Evolutionary conservation across 177 flowering plant genomes (phyloP).

Genomic region (Vitis hybrid): DNA sequence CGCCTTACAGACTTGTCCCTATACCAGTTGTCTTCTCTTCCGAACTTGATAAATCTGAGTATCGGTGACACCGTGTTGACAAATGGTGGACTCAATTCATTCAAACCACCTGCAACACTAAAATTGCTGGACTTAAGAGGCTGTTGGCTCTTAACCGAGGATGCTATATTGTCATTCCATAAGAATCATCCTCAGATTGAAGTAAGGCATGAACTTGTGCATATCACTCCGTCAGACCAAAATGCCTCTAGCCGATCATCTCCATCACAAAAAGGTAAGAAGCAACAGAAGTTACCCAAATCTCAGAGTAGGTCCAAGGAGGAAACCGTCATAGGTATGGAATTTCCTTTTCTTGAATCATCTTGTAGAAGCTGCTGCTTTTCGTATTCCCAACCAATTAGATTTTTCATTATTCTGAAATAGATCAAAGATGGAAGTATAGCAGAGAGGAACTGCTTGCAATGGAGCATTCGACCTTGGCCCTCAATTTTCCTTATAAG

Average conservation of each 20-base stretch:
- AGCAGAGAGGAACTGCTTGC: constrained; percentile 65
- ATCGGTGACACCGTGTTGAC: constrained; percentile 71
- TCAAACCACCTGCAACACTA: constrained; percentile 56
- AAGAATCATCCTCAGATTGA: constrained; percentile 54
- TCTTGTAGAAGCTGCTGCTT: background rate
- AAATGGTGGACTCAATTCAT: constrained; percentile 51
- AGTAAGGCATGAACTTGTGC: constrained; percentile 63
- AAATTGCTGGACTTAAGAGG: constrained; percentile 64
- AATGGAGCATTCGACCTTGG: constrained; percentile 40
- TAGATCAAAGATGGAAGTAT: constrained; percentile 90
- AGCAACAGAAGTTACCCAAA: constrained; percentile 17
- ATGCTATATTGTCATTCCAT: constrained; percentile 45
- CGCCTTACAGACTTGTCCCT: constrained; percentile 63
- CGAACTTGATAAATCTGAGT: constrained; percentile 47
- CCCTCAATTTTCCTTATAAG: constrained; percentile 13
- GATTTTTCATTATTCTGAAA: constrained; percentile 11
- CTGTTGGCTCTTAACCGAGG: constrained; percentile 84
- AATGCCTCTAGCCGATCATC: constrained; percentile 15
- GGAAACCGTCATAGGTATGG: constrained; percentile 39
- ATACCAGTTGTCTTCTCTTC: constrained; percentile 43
- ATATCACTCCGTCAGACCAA: constrained; percentile 18
- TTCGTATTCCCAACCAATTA: background rate
- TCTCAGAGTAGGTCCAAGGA: constrained; percentile 18
- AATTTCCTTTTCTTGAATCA: background rate
- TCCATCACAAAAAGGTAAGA: constrained; percentile 27